Percentiles rank a stretch among this genome's conserved stretches.
Evolutionary conservation across 1,284 basidiomycete genomes (phyloP).

Genomic region (Fistulinella cinereoalba): DNA sequence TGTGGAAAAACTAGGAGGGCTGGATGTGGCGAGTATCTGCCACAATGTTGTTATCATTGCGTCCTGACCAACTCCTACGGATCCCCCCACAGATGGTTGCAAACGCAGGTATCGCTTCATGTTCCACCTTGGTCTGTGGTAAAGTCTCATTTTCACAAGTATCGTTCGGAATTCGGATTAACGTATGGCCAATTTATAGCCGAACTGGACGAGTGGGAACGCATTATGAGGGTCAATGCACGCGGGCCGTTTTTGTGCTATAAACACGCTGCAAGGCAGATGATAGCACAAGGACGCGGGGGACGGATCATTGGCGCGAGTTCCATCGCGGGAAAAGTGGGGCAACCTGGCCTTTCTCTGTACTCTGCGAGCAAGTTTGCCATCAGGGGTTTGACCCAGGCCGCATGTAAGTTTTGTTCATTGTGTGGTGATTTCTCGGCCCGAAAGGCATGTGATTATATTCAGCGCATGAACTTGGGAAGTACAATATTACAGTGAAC

Average conservation of each 20-base stretch:
- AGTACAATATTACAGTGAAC: conserved; percentile 15
- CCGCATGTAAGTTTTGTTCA: conserved; percentile 29
- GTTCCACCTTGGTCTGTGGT: no score
- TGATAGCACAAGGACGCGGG: conserved; percentile 42
- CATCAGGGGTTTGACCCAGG: conserved; percentile 32
- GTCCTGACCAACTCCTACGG: no score
- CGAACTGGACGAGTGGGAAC: conserved; percentile 9
- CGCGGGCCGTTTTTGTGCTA: conserved; percentile 29
- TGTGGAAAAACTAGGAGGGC: conserved; percentile 11
- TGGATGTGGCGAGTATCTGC: conserved; percentile 13
- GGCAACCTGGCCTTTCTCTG: background rate
- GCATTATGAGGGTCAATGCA: conserved; percentile 22
- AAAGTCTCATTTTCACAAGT: no score
- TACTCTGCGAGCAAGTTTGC: conserved; percentile 44
- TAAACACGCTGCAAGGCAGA: conserved; percentile 38
- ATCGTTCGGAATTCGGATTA: no score
- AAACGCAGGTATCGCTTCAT: conserved; percentile 26
- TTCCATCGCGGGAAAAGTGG: conserved; percentile 19
- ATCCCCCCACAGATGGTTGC: conserved; percentile 30
- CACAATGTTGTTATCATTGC: no score
- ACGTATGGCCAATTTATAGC: no score
- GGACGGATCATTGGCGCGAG: conserved; percentile 42
- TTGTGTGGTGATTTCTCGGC: background rate
- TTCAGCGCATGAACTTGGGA: conserved; percentile 27
- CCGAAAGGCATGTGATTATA: background rate